These are phyloP conservation scores for Cladosporium sphaerospermum DNA, from an alignment of 2,329 filamentous ascomycete species.

Conservation along the genomic window DNA sequence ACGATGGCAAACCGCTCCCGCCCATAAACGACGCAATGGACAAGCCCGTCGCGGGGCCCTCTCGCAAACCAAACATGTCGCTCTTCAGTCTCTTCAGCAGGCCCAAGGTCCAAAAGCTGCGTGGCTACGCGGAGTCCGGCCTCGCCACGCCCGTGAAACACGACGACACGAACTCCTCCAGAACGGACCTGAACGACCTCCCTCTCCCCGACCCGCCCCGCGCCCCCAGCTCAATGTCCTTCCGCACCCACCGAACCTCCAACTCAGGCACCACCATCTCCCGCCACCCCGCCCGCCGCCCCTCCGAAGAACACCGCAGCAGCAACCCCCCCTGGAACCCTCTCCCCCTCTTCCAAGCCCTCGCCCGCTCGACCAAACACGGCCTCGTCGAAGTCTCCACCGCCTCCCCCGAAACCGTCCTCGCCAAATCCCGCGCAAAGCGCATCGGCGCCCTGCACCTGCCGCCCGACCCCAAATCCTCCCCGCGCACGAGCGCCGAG, in stretches of 20 bases:
- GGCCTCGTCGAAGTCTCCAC: conserved; percentile 60
- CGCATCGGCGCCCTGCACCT: background rate
- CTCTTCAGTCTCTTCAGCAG: conserved; percentile 45
- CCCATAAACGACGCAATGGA: background rate
- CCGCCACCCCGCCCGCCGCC: background rate
- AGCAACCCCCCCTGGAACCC: conserved; percentile 32
- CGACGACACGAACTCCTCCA: conserved; percentile 11
- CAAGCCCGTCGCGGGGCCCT: background rate
- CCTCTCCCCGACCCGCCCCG: conserved; percentile 4
- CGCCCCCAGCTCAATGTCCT: conserved; percentile 10
- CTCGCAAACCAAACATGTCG: conserved; percentile 36
- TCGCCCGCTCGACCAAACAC: conserved; percentile 75
- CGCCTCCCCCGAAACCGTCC: conserved; percentile 56
- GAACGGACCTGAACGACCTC: conserved; percentile 9
- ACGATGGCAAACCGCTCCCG: conserved; percentile 3
- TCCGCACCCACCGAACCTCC: background rate
- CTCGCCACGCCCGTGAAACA: conserved; percentile 20
- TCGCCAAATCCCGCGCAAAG: conserved; percentile 18
- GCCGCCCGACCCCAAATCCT: background rate
- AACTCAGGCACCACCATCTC: background rate
- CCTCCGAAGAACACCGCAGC: conserved; percentile 1
- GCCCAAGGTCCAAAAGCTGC: conserved; percentile 43
- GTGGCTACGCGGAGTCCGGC: conserved; percentile 41
- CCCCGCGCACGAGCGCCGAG: conserved; percentile 10
- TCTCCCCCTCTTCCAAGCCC: conserved; percentile 79